Conservation (phyloP, 2,329 filamentous ascomycete species). For the Aspergillus carbonarius region DNA sequence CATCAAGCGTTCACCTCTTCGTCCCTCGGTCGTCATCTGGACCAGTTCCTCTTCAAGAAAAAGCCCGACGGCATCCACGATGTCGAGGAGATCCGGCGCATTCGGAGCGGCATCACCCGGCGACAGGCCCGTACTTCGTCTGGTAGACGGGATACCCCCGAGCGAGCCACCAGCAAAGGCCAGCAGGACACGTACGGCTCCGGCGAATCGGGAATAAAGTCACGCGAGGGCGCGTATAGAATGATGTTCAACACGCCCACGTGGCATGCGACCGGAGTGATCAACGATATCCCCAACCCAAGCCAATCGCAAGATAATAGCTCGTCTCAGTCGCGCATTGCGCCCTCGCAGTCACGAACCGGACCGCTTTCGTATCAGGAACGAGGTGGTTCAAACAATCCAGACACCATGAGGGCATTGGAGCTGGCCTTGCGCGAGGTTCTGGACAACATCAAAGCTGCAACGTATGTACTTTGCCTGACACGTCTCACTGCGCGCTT, state of each 20-base stretch:
- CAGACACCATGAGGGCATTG: constrained; percentile 78
- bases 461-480: constrained; percentile 60
- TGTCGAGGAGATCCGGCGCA: constrained; percentile 81
- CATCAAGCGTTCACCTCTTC: constrained; percentile 89
- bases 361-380: constrained; percentile 40
- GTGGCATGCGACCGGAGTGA: constrained; percentile 77
- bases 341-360: constrained; percentile 34
- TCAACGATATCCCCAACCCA: constrained; percentile 67
- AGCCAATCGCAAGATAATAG: constrained; percentile 44
- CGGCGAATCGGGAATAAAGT: constrained; percentile 37
- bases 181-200: constrained; percentile 32
- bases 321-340: constrained; percentile 23
- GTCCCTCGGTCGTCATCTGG: constrained; percentile 86
- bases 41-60: constrained; percentile 90
- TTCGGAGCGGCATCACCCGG: constrained; percentile 82
- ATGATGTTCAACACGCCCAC: constrained; percentile 61
- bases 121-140: constrained; percentile 72
- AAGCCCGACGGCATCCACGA: constrained; percentile 92
- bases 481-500: constrained; percentile 2
- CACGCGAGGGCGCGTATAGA: constrained; percentile 38
- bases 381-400: constrained; percentile 66
- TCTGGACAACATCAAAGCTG: constrained; percentile 75
- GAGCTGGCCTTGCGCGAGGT: constrained; percentile 84
- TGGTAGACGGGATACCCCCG: constrained; percentile 61
- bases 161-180: constrained; percentile 52